phyloP scores from a whole-genome alignment of 2,329 filamentous ascomycete genomes.

The Epicoccum sorghinum region DNA sequence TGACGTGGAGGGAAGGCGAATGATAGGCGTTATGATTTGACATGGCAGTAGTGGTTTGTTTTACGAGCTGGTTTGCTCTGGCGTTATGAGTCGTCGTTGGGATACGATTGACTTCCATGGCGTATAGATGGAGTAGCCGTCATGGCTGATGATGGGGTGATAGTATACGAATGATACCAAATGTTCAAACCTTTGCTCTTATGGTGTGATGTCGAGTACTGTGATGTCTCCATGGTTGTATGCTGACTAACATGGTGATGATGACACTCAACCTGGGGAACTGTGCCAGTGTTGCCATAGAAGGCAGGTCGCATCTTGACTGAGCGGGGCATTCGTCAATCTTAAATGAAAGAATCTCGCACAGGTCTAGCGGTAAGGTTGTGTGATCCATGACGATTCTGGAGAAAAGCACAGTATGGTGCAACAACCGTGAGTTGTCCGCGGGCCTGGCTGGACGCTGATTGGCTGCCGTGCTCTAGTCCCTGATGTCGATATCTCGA shows the following conservation, averaged over 20 bases:
- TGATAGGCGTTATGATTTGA: slow-evolving; percentile 14
- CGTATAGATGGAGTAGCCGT: slow-evolving; percentile 20
- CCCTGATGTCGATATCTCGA: slow-evolving; percentile 18
- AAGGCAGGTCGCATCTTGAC: background rate
- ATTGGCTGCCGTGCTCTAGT: slow-evolving; percentile 22
- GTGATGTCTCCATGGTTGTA: slow-evolving; percentile 19
- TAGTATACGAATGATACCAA: slow-evolving; percentile 13
- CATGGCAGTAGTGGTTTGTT: background rate
- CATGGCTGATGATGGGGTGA: slow-evolving; percentile 19
- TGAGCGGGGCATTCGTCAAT: no score
- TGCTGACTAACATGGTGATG: background rate
- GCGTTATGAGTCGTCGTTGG: slow-evolving; percentile 18
- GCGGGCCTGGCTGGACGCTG: slow-evolving; percentile 2
- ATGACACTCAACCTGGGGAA: no score
- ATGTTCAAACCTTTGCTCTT: background rate
- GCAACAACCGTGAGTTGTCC: background rate
- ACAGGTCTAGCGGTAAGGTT: background rate
- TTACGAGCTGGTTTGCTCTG: slow-evolving; percentile 4
- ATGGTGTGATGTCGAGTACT: slow-evolving; percentile 11
- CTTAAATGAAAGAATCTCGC: background rate
- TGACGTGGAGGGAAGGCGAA: slow-evolving; percentile 7
- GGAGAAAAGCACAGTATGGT: slow-evolving; percentile 10
- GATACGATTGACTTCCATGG: slow-evolving; percentile 22
- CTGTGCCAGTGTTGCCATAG: no score
- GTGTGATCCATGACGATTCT: slow-evolving; percentile 22